Base-by-base conservation (phyloP, 768 basidiomycete genomes). In the Holtermannia corniformis region DNA sequence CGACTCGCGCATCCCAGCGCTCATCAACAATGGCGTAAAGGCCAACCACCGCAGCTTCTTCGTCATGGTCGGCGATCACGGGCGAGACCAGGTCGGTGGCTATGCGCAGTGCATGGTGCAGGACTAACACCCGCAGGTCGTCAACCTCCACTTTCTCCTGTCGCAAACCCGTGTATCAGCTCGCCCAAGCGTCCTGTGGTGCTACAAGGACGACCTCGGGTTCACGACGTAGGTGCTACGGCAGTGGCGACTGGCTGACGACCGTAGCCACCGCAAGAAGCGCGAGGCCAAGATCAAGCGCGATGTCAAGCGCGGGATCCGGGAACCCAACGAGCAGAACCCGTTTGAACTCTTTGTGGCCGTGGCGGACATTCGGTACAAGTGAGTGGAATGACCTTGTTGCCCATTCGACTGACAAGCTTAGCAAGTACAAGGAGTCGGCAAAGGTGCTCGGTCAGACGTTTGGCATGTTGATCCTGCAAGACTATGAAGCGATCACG, bases 311-410 rank as follows among this genome's bases (percentile, higher is more conserved):
- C 81, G 89, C 12, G 93, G 93, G 4, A 81, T 90, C 27, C 80
- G 95, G 22, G 93, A 99, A 64, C 82, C 85, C 1, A 92, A 95
- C 67, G 91, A 99, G 54, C 87, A 95, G 70, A 83, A 87, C 71
- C 93, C 95, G 1, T 97, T 99, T 71, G 95, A 99, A 75, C 88
- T 97, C 41, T 99, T 99, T 68, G 84, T 97, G 12, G 87, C 88
- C 0, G 92, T 96, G n/a, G 97, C 93, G 3, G 93, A 99, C 71
- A 96, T 99, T 54, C 84, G 93, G 51, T 99, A 99, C 76, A 90
- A 87, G 82, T 91, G 68, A 65, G 85, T 79, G 27, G 10, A 37
- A 43, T 21, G 25, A 26, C 14, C 22, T 12, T 4, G 22, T 7
- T 37, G 45, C 5, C 40, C 10, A 27, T 16, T 26, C 63, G 12